Evolutionary conservation across 176 grass and related monocot genomes (phyloP).

Genomic region (Phyllostachys edulis): DNA sequence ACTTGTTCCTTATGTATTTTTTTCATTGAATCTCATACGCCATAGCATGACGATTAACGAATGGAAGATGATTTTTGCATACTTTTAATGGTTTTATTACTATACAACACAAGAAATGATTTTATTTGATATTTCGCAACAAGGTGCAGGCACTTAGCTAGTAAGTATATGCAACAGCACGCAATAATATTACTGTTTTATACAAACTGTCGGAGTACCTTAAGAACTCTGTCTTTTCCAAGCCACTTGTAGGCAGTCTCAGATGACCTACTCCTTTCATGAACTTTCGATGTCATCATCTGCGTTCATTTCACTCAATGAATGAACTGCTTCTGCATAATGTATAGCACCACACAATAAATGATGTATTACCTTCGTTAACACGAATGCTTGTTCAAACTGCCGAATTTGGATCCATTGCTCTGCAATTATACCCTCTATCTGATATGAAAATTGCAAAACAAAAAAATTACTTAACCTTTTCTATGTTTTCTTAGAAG

Average conservation of each 20-base stretch:
- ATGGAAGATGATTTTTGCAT: too few species aligned
- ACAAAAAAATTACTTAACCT: not conserved
- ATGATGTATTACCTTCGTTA: constrained; percentile 68
- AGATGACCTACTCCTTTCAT: constrained; percentile 37
- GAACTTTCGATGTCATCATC: constrained; percentile 81
- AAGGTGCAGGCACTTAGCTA: too few species aligned
- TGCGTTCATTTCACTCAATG: constrained; percentile 40
- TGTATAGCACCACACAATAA: constrained; percentile 12
- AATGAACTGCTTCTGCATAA: constrained; percentile 29
- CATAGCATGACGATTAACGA: too few species aligned
- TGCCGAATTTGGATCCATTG: constrained; percentile 95
- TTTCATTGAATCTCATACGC: too few species aligned
- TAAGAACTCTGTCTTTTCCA: constrained; percentile 35
- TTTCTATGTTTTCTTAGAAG: constrained; percentile 19
- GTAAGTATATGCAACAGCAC: not conserved
- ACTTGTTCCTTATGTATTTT: too few species aligned
- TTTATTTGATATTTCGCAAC: too few species aligned
- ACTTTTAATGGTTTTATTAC: too few species aligned
- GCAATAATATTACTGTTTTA: not conserved
- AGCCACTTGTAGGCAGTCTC: constrained; percentile 23
- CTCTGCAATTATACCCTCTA: constrained; percentile 76
- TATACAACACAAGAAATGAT: too few species aligned
- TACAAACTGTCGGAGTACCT: constrained; percentile 32
- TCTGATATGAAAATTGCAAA: constrained; percentile 52
- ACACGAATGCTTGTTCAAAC: constrained; percentile 88